Percentiles rank a stretch among this genome's conserved stretches.
phyloP scores from a whole-genome alignment of 1,139 yeast genomes.

The Yamadazyma dendronema region DNA sequence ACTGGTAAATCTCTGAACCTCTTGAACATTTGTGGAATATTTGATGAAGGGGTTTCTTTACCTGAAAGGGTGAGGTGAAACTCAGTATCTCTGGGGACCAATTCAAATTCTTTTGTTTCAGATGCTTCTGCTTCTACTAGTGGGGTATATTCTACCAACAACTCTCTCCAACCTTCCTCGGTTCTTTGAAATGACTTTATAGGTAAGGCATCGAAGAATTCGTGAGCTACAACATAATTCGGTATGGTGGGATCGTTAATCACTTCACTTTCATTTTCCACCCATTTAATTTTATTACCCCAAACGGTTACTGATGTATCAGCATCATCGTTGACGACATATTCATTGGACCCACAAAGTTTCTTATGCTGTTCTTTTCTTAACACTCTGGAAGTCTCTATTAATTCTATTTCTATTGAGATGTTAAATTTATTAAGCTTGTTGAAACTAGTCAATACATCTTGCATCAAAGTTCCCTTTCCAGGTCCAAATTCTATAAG shows the following conservation, averaged over 20 bases:
- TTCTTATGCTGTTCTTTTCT: conserved; percentile 54
- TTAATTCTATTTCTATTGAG: conserved; percentile 48
- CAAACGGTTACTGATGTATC: conserved; percentile 46
- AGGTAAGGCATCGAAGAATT: conserved; percentile 85
- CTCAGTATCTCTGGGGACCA: conserved; percentile 28
- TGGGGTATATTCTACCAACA: conserved; percentile 56
- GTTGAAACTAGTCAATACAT: conserved; percentile 50
- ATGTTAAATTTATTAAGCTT: conserved; percentile 28
- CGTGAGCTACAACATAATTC: conserved; percentile 77
- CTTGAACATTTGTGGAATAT: conserved; percentile 50
- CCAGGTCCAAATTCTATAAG: conserved; percentile 92
- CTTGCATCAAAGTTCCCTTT: conserved; percentile 74
- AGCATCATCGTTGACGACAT: conserved; percentile 17
- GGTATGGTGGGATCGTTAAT: conserved; percentile 35
- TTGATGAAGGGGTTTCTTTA: conserved; percentile 62
- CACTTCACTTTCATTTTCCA: conserved; percentile 62
- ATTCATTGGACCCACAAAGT: conserved; percentile 40
- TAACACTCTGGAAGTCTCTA: conserved; percentile 73
- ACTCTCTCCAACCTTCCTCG: conserved; percentile 73
- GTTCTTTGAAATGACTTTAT: conserved; percentile 67
- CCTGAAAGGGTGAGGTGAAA: conserved; percentile 64
- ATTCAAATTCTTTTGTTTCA: conserved; percentile 2
- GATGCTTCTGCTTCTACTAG: conserved; percentile 21
- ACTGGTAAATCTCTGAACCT: conserved; percentile 56
- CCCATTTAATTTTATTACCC: conserved; percentile 63